These are phyloP conservation scores for Colletotrichum liriopes DNA, from an alignment of 2,329 filamentous ascomycete species.

Conservation along the genomic window DNA sequence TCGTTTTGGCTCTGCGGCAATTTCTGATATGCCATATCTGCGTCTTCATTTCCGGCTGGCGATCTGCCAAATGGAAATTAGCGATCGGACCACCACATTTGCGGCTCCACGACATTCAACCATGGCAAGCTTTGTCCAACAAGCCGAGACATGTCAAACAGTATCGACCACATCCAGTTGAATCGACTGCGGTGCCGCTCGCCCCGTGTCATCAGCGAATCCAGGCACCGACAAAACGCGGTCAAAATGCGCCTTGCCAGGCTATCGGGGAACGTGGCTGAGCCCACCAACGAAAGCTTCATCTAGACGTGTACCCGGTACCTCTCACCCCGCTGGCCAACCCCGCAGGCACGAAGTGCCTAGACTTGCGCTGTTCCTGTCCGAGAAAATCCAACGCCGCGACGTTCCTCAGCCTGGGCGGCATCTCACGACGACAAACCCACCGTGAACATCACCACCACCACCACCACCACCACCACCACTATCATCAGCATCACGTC, in stretches of 20 bases:
- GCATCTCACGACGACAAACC: background rate
- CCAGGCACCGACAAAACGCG: slow-evolving; percentile 8
- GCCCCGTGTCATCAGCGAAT: slow-evolving; percentile 1
- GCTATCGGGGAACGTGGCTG: slow-evolving; percentile 23
- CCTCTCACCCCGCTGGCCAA: background rate
- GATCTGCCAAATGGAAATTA: too few relatives aligned
- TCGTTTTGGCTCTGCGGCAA: too few relatives aligned
- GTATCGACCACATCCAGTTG: background rate
- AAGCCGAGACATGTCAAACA: background rate
- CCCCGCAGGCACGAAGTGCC: background rate
- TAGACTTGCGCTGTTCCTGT: background rate
- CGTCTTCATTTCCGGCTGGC: too few relatives aligned
- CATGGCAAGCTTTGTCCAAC: too few relatives aligned
- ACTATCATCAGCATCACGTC: background rate
- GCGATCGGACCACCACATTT: too few relatives aligned
- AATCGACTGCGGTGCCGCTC: slow-evolving; percentile 4
- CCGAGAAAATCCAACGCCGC: background rate
- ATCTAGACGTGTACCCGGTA: background rate
- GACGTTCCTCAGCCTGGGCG: background rate
- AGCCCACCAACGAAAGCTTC: slow-evolving; percentile 9
- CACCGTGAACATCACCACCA: background rate
- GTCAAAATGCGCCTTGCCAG: slow-evolving; percentile 17
- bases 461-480: background rate
- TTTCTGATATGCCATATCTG: too few relatives aligned
- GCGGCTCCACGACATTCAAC: too few relatives aligned